Evolutionary conservation across 345 rosid genomes (phyloP).

Genomic region (Toxicodendron radicans): DNA sequence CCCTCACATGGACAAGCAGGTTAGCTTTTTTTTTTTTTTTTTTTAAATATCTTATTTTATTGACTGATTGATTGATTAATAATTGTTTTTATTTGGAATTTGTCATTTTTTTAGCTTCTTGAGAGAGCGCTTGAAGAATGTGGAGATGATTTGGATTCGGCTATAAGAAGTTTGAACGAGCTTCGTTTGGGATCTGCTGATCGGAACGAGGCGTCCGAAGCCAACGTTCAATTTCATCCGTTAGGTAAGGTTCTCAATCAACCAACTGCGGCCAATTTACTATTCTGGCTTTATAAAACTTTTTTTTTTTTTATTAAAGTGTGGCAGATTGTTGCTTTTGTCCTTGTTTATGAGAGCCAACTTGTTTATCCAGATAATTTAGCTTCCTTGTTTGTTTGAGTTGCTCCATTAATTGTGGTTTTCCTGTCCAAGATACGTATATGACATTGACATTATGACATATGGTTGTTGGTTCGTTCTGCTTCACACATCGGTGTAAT

Average conservation of each 20-base stretch:
- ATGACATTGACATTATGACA: not conserved
- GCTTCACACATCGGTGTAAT: not conserved
- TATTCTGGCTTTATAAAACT: not conserved
- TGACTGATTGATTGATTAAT: not conserved
- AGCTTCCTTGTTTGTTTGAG: not conserved
- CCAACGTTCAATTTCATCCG: conserved; percentile 36
- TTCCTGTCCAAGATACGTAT: not conserved
- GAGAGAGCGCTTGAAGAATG: conserved; percentile 78
- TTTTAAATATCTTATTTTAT: too few species aligned
- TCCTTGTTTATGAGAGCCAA: not conserved
- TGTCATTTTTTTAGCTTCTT: conserved; percentile 45
- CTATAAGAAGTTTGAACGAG: conserved; percentile 78
- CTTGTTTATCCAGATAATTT: not conserved
- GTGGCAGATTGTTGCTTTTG: not conserved
- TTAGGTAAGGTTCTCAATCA: conserved; percentile 42
- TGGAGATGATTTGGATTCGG: conserved; percentile 83
- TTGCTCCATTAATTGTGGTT: not conserved
- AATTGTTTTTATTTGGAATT: not conserved
- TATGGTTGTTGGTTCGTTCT: not conserved
- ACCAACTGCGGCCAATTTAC: not conserved
- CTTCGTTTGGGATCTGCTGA: conserved; percentile 75
- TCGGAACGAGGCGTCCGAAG: conserved; percentile 29
- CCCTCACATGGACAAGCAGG: conserved; percentile 87
- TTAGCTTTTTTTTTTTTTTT: too few species aligned
- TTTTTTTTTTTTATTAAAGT: not conserved